These are phyloP conservation scores for Ogataea neopini DNA, from an alignment of 805 yeast species.

Conservation along the genomic window DNA sequence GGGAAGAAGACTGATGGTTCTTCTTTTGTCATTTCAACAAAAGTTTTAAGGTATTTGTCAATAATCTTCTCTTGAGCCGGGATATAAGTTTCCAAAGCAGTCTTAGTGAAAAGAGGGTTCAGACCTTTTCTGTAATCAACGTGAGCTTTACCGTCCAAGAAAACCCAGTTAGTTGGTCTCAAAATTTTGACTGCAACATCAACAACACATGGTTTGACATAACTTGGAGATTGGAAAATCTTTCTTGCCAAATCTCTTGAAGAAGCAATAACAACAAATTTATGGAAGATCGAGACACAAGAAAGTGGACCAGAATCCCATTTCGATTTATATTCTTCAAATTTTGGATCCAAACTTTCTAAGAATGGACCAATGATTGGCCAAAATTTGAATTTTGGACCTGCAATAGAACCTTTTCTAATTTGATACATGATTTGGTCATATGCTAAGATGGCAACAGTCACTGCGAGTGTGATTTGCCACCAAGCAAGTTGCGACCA, in stretches of 20 bases:
- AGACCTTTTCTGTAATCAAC: constrained; percentile 88
- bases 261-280: constrained; percentile 93
- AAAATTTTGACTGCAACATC: constrained; percentile 94
- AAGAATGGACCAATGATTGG: constrained; percentile 96
- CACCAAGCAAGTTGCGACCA: constrained; percentile 48
- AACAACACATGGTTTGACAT: constrained; percentile 96
- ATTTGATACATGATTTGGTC: constrained; percentile 80
- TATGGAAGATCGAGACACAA: constrained; percentile 97
- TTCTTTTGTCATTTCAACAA: constrained; percentile 53
- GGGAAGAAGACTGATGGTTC: constrained; percentile 82
- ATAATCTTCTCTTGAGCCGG: constrained; percentile 84
- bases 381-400: constrained; percentile 86
- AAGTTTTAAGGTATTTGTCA: constrained; percentile 75
- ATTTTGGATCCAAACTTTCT: constrained; percentile 93
- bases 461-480: constrained; percentile 48
- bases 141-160: constrained; percentile 93
- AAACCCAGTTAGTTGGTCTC: constrained; percentile 97
- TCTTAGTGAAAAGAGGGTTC: constrained; percentile 83
- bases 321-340: constrained; percentile 87
- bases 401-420: constrained; percentile 86
- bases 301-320: constrained; percentile 95
- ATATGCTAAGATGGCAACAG: constrained; percentile 53
- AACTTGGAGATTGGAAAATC: constrained; percentile 78
- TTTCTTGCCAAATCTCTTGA: constrained; percentile 87
- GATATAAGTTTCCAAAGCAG: constrained; percentile 79